Evolutionary conservation across 2,329 filamentous ascomycete species (phyloP).

Genomic region (Pseudocercospora fijiensis): DNA sequence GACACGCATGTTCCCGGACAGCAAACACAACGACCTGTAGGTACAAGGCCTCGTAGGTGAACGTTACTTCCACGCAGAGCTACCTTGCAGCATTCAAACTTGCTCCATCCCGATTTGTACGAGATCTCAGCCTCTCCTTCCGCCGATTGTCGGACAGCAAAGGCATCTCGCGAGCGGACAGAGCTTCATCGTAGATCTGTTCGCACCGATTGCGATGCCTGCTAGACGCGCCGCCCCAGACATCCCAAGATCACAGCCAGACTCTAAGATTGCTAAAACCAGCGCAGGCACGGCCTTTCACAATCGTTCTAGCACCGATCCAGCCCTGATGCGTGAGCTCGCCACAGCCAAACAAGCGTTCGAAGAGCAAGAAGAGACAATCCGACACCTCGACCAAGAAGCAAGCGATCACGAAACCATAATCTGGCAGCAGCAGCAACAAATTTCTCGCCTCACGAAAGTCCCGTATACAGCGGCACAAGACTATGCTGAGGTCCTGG

Average conservation of each 20-base stretch:
- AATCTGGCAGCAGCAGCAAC: neutral
- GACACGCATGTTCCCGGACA: neutral
- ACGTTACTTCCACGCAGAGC: neutral
- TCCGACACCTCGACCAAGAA: conserved; percentile 5
- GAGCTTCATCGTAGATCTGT: neutral
- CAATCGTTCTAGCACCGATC: neutral
- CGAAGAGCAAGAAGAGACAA: conserved; percentile 2
- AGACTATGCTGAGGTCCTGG: neutral
- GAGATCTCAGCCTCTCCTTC: neutral
- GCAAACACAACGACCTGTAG: neutral
- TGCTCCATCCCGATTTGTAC: neutral
- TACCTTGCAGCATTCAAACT: neutral
- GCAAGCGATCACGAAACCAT: neutral
- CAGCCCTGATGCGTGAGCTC: neutral
- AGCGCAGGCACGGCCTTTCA: neutral
- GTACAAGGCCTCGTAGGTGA: too few relatives aligned
- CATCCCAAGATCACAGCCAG: neutral
- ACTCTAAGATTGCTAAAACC: neutral
- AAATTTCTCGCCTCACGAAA: neutral
- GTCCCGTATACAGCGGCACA: neutral
- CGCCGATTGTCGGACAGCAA: neutral
- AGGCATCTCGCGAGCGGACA: neutral
- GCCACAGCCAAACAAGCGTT: conserved; percentile 1
- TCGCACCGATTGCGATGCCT: neutral
- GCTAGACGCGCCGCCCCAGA: neutral